Evolutionary conservation across 2,329 filamentous ascomycete genomes (phyloP).

Genomic region (Alternaria atra): DNA sequence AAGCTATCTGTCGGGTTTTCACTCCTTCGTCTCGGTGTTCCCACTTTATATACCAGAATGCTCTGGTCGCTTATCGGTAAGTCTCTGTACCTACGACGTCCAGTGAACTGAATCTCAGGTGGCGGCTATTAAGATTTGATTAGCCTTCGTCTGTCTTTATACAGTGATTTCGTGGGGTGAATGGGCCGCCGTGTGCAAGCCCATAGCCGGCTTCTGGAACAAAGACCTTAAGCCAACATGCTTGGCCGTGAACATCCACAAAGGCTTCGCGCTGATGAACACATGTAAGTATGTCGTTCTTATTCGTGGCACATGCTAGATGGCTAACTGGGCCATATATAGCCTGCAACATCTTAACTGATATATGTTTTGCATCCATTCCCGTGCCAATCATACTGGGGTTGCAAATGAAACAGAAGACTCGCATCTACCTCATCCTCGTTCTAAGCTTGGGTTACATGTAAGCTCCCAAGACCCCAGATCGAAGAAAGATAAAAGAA

Average conservation of each 20-base stretch:
- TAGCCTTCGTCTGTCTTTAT: background rate
- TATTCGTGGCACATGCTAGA: too few species aligned
- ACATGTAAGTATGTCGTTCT: background rate
- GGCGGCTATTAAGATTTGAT: too few species aligned
- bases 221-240: background rate
- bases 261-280: background rate
- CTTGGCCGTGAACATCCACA: background rate
- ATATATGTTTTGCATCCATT: slow-evolving; percentile 1
- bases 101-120: too few species aligned
- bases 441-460: background rate
- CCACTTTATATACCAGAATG: background rate
- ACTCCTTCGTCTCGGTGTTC: background rate
- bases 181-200: slow-evolving; percentile 1
- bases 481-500: too few species aligned
- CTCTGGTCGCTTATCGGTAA: background rate
- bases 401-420: background rate
- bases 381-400: background rate
- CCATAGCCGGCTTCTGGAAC: background rate
- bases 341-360: background rate
- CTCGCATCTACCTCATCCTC: background rate
- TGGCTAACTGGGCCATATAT: too few species aligned
- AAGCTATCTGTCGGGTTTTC: background rate
- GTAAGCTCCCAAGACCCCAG: background rate
- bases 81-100: background rate
- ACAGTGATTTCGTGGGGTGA: background rate